phyloP scores from a whole-genome alignment of 257 asterid genomes.

The Solanum raphanifolium region DNA sequence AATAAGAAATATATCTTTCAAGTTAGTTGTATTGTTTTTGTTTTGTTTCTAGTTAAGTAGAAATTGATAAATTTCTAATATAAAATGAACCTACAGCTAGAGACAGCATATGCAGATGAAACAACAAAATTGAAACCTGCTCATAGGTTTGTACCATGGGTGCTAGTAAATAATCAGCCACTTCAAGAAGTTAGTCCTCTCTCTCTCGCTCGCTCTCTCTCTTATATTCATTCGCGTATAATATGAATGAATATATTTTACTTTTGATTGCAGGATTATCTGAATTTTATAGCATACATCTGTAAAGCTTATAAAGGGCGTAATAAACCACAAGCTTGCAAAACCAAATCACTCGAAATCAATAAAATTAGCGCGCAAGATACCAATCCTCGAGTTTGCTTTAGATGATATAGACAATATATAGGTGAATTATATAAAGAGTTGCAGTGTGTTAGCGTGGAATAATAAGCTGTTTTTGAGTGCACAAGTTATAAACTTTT shows the following conservation, averaged over 20 bases:
- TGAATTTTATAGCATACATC: slow-evolving; percentile 47
- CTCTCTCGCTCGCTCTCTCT: background rate
- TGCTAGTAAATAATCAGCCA: slow-evolving; percentile 59
- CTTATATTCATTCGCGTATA: background rate
- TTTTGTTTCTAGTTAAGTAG: background rate
- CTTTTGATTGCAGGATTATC: slow-evolving; percentile 49
- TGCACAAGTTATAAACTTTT: background rate
- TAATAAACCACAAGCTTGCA: slow-evolving; percentile 45
- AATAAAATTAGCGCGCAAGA: slow-evolving; percentile 9
- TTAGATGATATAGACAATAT: slow-evolving; percentile 1
- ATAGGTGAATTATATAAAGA: background rate
- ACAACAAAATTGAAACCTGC: slow-evolving; percentile 58
- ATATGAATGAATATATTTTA: background rate
- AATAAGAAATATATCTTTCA: background rate
- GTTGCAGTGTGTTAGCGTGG: background rate
- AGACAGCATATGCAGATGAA: slow-evolving; percentile 56
- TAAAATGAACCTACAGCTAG: slow-evolving; percentile 39
- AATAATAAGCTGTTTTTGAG: background rate
- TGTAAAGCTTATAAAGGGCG: slow-evolving; percentile 62
- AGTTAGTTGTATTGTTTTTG: background rate
- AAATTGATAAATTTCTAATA: background rate
- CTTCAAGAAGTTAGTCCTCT: slow-evolving; percentile 51
- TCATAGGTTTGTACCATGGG: slow-evolving; percentile 89
- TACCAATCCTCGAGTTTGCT: slow-evolving; percentile 24
- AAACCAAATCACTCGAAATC: slow-evolving; percentile 9